A percentile compares a stretch with the other conserved stretches of the same genome.
Conservation (phyloP, 306 rosid genomes). For the Abrus precatorius region DNA sequence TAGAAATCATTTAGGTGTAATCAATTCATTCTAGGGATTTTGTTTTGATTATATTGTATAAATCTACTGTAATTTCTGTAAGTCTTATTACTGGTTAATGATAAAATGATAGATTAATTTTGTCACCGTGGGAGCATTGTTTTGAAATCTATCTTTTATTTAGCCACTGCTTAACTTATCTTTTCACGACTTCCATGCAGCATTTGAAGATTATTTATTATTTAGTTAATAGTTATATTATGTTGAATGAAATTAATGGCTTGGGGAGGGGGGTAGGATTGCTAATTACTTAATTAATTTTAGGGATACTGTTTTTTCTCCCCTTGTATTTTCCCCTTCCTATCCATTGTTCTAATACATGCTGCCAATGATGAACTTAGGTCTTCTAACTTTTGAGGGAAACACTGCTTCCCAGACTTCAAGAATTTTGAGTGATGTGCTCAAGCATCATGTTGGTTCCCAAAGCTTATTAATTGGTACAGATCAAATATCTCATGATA, state of each 20-base stretch:
- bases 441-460: conserved; percentile 58
- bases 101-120: conserved; percentile 22
- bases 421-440: conserved; percentile 68
- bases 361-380: conserved; percentile 58
- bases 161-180: conserved; percentile 14
- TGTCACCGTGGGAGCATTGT: conserved; percentile 26
- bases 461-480: conserved; percentile 46
- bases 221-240: conserved; percentile 6
- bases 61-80: conserved; percentile 22
- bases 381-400: conserved; percentile 74
- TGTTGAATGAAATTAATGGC: background rate
- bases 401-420: conserved; percentile 75
- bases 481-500: conserved; percentile 53
- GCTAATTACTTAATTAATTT: conserved; percentile 7
- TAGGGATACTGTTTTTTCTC: background rate
- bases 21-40: conserved; percentile 11
- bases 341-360: conserved; percentile 54
- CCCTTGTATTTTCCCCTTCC: background rate
- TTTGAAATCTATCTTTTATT: conserved; percentile 27
- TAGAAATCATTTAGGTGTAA: conserved; percentile 27
- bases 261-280: background rate
- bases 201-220: conserved; percentile 28
- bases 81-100: conserved; percentile 26
- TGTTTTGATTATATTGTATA: conserved; percentile 10
- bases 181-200: background rate